Evolutionary conservation across 2,329 filamentous ascomycete species (phyloP), one percentile per base, ranked within the genome.

Genomic region (Diplodia sapinea): DNA sequence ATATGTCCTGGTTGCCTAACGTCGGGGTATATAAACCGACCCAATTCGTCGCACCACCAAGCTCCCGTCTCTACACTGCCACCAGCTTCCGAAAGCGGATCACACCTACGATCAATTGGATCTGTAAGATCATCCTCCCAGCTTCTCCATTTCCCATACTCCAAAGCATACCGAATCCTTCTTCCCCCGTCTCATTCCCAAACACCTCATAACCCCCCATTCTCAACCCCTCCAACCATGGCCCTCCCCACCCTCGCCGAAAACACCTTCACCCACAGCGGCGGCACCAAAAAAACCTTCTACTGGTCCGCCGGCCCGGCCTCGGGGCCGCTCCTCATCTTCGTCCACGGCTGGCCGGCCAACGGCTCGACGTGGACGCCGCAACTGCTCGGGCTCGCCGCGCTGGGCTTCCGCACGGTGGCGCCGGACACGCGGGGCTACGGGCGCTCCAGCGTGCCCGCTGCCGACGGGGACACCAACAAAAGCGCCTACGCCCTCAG

Each of bases 341-440:
- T 75, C 70, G 68, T 75, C 26, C 73, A 75, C 68, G 74, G 73
- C 56, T 80, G 78, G 78, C 77, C 77, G 0, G 78, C 74, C 17
- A 75, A 79, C 59, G 77, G 71, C 7, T 73, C 75, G 56, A 72
- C 72, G 17, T 79, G 78, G 78, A 77, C 76, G 52, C 71, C 73
- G 17, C 77, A 79, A 49, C 72, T 79, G 9, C 67, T 71, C 1
- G 70, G 75, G 7, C 79, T 80, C 64, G 47, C 43, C n/a, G 47
- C 43, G 1, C 47, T 63, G 26, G 59, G 59, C 59, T 63, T 73
- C 70, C 59, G 71, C 68, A 66, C 72, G 38, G 52, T 75, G 51
- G 68, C 76, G 59, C 69, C 78, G 68, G 73, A 80, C 62, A 76
- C 76, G 74, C 76, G 77, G 20, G 77, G 78, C 43, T 79, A 79